These are phyloP conservation scores for Debaryomyces prosopidis DNA, from an alignment of 805 yeast species.

Conservation along the genomic window DNA sequence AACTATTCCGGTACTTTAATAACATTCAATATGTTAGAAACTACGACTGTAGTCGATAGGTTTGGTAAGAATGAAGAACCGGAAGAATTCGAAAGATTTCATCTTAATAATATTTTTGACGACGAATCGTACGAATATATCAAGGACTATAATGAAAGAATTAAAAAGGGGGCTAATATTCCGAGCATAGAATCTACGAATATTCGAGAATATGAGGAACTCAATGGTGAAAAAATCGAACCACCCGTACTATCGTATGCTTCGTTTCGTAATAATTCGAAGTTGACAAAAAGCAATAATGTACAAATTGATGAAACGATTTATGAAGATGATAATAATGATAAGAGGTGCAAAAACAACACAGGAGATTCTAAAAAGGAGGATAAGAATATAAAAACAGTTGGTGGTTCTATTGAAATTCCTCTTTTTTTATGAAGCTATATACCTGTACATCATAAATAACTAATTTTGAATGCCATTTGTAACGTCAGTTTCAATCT, in stretches of 20 bases:
- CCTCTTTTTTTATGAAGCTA: slow-evolving; percentile 38
- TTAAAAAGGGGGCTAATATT: neutral
- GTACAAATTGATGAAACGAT: slow-evolving; percentile 6
- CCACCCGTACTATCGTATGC: slow-evolving; percentile 4
- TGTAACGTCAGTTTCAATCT: slow-evolving; percentile 34
- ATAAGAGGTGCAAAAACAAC: slow-evolving; percentile 2
- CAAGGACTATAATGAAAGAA: slow-evolving; percentile 12
- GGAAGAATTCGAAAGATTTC: neutral
- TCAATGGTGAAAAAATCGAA: neutral
- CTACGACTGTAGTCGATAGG: slow-evolving; percentile 15
- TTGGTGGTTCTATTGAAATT: slow-evolving; percentile 46
- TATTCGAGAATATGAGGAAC: neutral
- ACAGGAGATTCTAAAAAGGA: neutral
- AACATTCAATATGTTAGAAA: slow-evolving; percentile 41
- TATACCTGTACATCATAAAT: slow-evolving; percentile 21
- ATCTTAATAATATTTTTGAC: slow-evolving; percentile 24
- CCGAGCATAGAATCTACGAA: neutral
- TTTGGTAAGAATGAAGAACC: slow-evolving; percentile 2
- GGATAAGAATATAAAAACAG: slow-evolving; percentile 15
- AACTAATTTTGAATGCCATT: slow-evolving; percentile 47
- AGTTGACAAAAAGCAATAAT: neutral
- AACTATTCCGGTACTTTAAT: slow-evolving; percentile 39
- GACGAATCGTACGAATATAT: slow-evolving; percentile 26
- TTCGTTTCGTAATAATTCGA: slow-evolving; percentile 2
- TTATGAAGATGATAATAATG: neutral